These are phyloP conservation scores for Hanseniaspora taiwanica DNA, from an alignment of 805 yeast species.

Conservation along the genomic window DNA sequence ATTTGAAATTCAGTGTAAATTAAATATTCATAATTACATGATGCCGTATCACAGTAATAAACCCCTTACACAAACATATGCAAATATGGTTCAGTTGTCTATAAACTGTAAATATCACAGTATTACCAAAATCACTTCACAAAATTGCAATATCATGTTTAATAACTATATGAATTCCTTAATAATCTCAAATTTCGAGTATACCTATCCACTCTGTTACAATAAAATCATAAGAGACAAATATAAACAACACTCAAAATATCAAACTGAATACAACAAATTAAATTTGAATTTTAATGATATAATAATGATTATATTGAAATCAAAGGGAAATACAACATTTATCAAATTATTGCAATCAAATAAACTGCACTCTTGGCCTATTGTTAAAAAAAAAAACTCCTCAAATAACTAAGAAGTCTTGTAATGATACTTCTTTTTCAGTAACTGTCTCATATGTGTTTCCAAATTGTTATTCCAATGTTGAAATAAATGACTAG, in stretches of 20 bases:
- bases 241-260: slow-evolving; percentile 13
- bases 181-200: slow-evolving; percentile 22
- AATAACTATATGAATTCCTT: slow-evolving; percentile 6
- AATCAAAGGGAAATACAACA: slow-evolving; percentile 15
- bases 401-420: slow-evolving; percentile 11
- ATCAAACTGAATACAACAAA: slow-evolving; percentile 15
- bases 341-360: slow-evolving; percentile 12
- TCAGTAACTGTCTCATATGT: slow-evolving; percentile 14
- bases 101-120: background rate
- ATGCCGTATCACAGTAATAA: background rate
- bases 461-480: slow-evolving; percentile 15
- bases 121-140: background rate
- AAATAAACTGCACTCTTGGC: too few species aligned
- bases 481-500: slow-evolving; percentile 10
- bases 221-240: slow-evolving; percentile 14
- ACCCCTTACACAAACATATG: background rate
- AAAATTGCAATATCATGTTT: background rate
- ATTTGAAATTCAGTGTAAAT: background rate
- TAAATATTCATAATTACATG: background rate
- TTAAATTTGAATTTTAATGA: slow-evolving; percentile 14
- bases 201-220: slow-evolving; percentile 23
- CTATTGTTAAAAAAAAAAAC: too few species aligned
- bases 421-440: slow-evolving; percentile 21
- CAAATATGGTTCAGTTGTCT: background rate
- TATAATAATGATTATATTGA: slow-evolving; percentile 9